Percentiles rank a stretch among this genome's conserved stretches.
These are phyloP conservation scores for Monosporozyma unispora DNA, from an alignment of 805 yeast genomes.

Conservation along the genomic window DNA sequence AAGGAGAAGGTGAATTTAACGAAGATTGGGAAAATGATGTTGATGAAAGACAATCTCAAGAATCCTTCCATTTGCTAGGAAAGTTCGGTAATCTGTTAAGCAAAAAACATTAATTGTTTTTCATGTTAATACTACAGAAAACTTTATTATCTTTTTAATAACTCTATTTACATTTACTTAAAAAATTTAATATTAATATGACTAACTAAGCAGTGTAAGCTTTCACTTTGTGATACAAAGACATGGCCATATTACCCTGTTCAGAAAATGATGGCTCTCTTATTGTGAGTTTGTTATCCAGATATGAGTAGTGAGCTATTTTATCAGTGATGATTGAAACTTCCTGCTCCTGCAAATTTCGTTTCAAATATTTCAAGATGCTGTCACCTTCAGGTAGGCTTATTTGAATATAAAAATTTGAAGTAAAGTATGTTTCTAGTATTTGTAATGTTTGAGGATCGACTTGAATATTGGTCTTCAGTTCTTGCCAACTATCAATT, in stretches of 20 bases:
- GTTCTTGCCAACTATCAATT: constrained; percentile 17
- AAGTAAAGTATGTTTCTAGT: constrained; percentile 17
- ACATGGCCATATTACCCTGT: constrained; percentile 24
- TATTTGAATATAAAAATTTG: constrained; percentile 21
- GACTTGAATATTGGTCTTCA: constrained; percentile 6
- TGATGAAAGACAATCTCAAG: background rate
- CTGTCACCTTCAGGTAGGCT: constrained; percentile 19
- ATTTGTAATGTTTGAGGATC: background rate
- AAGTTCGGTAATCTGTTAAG: background rate
- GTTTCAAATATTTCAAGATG: constrained; percentile 11
- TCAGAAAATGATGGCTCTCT: constrained; percentile 17
- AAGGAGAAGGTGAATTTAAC: background rate
- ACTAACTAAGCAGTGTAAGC: background rate
- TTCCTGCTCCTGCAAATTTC: constrained; percentile 9
- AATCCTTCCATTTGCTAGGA: constrained; percentile 1
- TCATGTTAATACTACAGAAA: background rate
- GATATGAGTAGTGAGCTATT: constrained; percentile 5
- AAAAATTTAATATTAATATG: background rate
- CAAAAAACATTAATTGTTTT: background rate
- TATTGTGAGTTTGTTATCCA: background rate
- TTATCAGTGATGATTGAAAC: constrained; percentile 5
- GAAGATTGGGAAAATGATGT: background rate
- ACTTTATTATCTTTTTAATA: background rate
- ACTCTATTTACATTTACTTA: background rate
- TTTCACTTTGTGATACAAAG: constrained; percentile 12